A percentile compares a stretch with the other conserved stretches of the same genome.
Evolutionary conservation across 2,329 filamentous ascomycete genomes (phyloP).

Genomic region (Fusarium nelsonii): DNA sequence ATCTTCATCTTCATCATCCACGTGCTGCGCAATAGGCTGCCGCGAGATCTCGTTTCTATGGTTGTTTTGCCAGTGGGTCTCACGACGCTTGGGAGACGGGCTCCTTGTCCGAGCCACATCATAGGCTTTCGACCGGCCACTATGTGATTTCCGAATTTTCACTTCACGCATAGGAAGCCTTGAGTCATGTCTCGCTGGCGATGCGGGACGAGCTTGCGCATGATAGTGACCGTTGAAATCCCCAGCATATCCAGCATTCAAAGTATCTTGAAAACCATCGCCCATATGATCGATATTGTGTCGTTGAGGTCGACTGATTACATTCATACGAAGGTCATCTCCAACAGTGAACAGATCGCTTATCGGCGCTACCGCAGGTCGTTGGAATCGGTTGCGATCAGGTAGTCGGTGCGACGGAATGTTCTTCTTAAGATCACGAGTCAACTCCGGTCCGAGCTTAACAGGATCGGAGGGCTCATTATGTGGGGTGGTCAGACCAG

Average conservation of each 20-base stretch:
- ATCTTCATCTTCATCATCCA: constrained; percentile 47
- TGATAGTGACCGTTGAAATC: constrained; percentile 34
- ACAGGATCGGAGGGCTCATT: constrained; percentile 49
- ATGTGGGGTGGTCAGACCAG: constrained; percentile 54
- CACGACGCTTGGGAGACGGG: constrained; percentile 46
- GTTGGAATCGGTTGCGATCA: constrained; percentile 29
- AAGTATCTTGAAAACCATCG: constrained; percentile 52
- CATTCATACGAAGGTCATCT: constrained; percentile 55
- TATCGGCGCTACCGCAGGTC: constrained; percentile 17
- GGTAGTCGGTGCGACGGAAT: constrained; percentile 31
- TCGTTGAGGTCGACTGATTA: constrained; percentile 47
- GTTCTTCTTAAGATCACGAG: constrained; percentile 44
- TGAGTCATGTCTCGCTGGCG: constrained; percentile 47
- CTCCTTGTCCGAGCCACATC: constrained; percentile 41
- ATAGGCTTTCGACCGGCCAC: constrained; percentile 39
- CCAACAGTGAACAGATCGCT: constrained; percentile 47
- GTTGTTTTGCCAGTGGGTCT: constrained; percentile 39
- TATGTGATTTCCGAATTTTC: constrained; percentile 47
- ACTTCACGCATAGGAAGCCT: constrained; percentile 58
- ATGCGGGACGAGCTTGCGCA: constrained; percentile 40
- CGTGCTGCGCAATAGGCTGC: constrained; percentile 36
- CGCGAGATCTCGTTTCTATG: constrained; percentile 33
- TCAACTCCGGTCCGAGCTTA: constrained; percentile 42
- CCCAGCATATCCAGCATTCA: constrained; percentile 26
- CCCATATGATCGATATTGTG: constrained; percentile 48